Conservation (phyloP, 805 yeast species). For the Saturnispora quitensis region DNA sequence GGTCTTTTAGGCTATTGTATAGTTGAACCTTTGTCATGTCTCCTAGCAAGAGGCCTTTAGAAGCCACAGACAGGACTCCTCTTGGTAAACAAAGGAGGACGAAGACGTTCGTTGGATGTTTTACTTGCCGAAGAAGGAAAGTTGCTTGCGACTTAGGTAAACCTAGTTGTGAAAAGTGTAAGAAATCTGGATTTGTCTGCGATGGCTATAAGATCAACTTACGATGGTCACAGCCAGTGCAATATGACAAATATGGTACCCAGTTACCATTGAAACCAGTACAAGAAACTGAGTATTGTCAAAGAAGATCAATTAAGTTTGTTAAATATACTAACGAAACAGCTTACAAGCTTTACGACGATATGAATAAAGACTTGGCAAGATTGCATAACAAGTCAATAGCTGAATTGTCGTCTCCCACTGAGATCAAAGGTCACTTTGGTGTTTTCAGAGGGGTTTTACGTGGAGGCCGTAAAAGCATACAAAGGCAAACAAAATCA, state of each 20-base stretch:
- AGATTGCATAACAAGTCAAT: constrained; percentile 40
- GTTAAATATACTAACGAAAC: constrained; percentile 57
- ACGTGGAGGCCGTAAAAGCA: constrained; percentile 10
- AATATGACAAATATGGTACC: constrained; percentile 39
- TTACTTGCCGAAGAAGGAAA: constrained; percentile 75
- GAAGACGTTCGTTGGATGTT: constrained; percentile 82
- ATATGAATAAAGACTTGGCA: constrained; percentile 65
- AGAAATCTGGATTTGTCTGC: constrained; percentile 56
- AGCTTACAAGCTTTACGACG: constrained; percentile 64
- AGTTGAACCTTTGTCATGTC: background rate
- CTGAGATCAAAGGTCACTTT: constrained; percentile 55
- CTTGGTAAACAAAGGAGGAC: constrained; percentile 29
- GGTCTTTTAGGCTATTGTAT: too few relatives aligned
- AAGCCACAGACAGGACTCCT: background rate
- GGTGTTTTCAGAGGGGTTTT: constrained; percentile 59
- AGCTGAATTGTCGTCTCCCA: constrained; percentile 28
- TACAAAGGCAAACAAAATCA: background rate
- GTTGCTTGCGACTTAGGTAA: constrained; percentile 68
- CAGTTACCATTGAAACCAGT: constrained; percentile 27
- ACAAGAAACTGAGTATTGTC: constrained; percentile 44
- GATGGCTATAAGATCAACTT: constrained; percentile 79
- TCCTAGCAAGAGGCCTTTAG: background rate
- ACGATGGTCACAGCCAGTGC: constrained; percentile 61
- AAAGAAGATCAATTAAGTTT: constrained; percentile 63
- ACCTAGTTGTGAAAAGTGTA: constrained; percentile 68